phyloP scores from a whole-genome alignment of 2,329 filamentous ascomycete genomes.

The Diaporthe batatas region DNA sequence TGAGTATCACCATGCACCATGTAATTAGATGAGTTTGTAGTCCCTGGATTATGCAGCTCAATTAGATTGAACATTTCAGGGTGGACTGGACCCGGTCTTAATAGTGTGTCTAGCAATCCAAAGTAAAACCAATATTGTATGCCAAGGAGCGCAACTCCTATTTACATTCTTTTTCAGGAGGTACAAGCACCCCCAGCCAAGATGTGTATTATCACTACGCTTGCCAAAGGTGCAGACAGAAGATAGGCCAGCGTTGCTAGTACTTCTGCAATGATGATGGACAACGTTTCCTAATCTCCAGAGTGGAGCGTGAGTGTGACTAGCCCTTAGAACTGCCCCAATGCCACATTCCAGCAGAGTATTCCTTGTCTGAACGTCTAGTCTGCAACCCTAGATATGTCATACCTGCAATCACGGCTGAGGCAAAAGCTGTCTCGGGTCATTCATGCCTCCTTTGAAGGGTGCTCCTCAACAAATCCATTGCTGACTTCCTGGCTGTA shows the following conservation, averaged over 20 bases:
- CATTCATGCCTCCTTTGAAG: neutral
- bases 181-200: neutral
- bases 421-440: neutral
- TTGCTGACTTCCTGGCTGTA: neutral
- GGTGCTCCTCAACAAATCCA: rapidly evolving
- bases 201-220: slow-evolving; percentile 3
- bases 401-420: too few species aligned
- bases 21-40: neutral
- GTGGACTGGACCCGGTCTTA: too few species aligned
- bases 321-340: rapidly evolving
- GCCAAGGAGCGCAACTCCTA: too few species aligned
- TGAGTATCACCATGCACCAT: neutral
- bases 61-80: too few species aligned
- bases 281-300: neutral
- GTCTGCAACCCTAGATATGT: too few species aligned
- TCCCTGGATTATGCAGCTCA: neutral
- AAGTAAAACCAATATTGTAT: neutral
- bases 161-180: too few species aligned
- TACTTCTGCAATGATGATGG: neutral
- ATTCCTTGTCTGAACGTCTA: too few species aligned
- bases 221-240: neutral
- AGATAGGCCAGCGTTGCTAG: slow-evolving; percentile 5
- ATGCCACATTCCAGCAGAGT: neutral
- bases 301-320: neutral
- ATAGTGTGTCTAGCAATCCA: too few species aligned